Conservation (phyloP, 2,329 filamentous ascomycete genomes). For the Curvularia sp. region DNA sequence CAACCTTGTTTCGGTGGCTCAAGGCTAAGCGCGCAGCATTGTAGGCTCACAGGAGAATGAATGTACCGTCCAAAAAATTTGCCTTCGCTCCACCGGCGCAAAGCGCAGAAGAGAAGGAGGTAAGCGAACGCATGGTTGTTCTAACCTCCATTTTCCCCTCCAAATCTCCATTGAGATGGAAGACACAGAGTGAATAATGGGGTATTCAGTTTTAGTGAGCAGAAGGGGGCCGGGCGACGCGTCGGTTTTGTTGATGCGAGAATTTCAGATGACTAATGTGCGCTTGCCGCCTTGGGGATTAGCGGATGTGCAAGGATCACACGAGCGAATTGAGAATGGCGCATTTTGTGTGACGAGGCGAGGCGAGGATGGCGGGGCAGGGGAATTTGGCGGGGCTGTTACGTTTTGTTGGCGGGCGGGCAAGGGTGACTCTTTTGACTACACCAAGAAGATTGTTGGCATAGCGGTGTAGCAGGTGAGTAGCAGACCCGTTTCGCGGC, state of each 20-base stretch:
- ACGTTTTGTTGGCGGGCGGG: slow-evolving; percentile 16
- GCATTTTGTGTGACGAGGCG: slow-evolving; percentile 21
- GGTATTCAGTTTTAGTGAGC: slow-evolving; percentile 51
- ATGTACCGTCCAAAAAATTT: slow-evolving; percentile 55
- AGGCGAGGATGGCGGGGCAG: slow-evolving; percentile 27
- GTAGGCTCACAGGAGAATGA: slow-evolving; percentile 34
- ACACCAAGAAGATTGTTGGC: slow-evolving; percentile 1
- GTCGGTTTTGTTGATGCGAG: slow-evolving; percentile 21
- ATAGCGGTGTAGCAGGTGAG: slow-evolving; percentile 8
- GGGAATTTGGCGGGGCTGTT: slow-evolving; percentile 21
- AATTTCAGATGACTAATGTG: slow-evolving; percentile 38
- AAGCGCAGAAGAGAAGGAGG: slow-evolving; percentile 59
- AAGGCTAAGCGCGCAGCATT: not conserved
- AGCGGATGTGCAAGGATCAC: not conserved
- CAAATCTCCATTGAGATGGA: slow-evolving; percentile 63
- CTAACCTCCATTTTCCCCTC: slow-evolving; percentile 75
- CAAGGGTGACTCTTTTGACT: slow-evolving; percentile 22
- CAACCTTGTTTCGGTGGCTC: not conserved
- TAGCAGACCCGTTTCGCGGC: not conserved
- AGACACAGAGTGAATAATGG: slow-evolving; percentile 72
- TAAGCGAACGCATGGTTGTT: slow-evolving; percentile 61
- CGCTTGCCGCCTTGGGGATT: slow-evolving; percentile 19
- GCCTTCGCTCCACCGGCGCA: slow-evolving; percentile 53
- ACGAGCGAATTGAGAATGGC: slow-evolving; percentile 27
- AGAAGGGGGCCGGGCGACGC: slow-evolving; percentile 29